Conservation (phyloP, 2,329 filamentous ascomycete species). For the Helicocarpus griseus region DNA sequence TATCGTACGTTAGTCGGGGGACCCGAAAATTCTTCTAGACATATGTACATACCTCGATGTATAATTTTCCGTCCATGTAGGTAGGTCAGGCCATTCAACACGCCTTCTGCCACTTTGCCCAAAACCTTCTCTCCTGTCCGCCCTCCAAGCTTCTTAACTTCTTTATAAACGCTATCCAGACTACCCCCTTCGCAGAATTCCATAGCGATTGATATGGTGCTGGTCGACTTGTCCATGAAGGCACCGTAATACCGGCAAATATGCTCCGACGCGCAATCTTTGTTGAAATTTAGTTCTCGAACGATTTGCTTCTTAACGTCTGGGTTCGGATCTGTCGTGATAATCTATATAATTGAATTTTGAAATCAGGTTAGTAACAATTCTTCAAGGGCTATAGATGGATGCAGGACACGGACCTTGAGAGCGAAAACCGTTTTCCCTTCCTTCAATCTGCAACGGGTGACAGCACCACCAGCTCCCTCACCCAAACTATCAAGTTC, state of each 20-base stretch:
- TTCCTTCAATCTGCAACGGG: conserved; percentile 75
- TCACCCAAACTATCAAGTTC: conserved; percentile 87
- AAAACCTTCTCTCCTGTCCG: conserved; percentile 95
- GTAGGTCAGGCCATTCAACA: conserved; percentile 87
- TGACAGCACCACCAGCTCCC: conserved; percentile 91
- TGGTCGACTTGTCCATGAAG: conserved; percentile 90
- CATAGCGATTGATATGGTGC: conserved; percentile 97
- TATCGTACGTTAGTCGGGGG: conserved; percentile 8
- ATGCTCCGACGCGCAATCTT: conserved; percentile 88
- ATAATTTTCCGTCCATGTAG: conserved; percentile 95
- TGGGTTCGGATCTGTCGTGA: conserved; percentile 94
- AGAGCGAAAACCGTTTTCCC: conserved; percentile 92
- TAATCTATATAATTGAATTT: conserved; percentile 56
- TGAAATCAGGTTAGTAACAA: conserved; percentile 12
- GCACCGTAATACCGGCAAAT: conserved; percentile 97
- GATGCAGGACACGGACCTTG: conserved; percentile 53
- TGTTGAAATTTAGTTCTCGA: conserved; percentile 94
- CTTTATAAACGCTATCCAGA: conserved; percentile 91
- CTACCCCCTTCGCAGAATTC: conserved; percentile 97
- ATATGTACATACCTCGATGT: conserved; percentile 52
- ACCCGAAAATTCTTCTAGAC: background rate
- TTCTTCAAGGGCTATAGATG: background rate
- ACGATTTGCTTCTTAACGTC: conserved; percentile 98
- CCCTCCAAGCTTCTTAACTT: conserved; percentile 90
- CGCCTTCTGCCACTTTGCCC: conserved; percentile 91